Evolutionary conservation across 768 basidiomycete species (phyloP).

Genomic region (Clavulina sp.): DNA sequence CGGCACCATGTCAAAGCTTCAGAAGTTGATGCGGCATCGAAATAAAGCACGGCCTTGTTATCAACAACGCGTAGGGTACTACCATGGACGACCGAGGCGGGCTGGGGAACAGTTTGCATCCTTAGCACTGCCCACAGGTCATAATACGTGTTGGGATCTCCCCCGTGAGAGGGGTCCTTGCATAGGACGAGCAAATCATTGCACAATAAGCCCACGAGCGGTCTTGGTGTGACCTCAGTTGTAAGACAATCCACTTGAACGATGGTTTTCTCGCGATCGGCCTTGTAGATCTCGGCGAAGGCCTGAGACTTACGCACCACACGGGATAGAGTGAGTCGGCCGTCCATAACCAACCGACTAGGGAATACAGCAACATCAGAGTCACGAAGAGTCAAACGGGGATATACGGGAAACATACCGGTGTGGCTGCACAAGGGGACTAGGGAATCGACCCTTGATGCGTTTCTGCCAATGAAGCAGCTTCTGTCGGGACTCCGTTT

Average conservation of each 20-base stretch:
- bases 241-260: conserved; percentile 84
- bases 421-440: conserved; percentile 96
- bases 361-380: not conserved
- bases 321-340: conserved; percentile 65
- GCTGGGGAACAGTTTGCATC: conserved; percentile 86
- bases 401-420: conserved; percentile 33
- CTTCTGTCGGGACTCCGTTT: conserved; percentile 79
- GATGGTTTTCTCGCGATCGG: conserved; percentile 57
- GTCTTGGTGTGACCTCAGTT: conserved; percentile 66
- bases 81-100: conserved; percentile 77
- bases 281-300: conserved; percentile 62
- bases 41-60: conserved; percentile 82
- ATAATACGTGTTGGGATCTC: conserved; percentile 53
- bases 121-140: conserved; percentile 95
- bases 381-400: not conserved
- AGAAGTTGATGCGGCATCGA: conserved; percentile 67
- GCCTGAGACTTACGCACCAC: conserved; percentile 74
- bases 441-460: conserved; percentile 84
- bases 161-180: conserved; percentile 67
- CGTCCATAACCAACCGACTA: conserved; percentile 88
- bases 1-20: conserved; percentile 82
- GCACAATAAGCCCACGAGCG: conserved; percentile 69
- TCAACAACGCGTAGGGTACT: conserved; percentile 77
- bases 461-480: conserved; percentile 81
- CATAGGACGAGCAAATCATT: conserved; percentile 88